These are phyloP conservation scores for Salix udensis DNA, from an alignment of 345 rosid genomes.

Conservation along the genomic window DNA sequence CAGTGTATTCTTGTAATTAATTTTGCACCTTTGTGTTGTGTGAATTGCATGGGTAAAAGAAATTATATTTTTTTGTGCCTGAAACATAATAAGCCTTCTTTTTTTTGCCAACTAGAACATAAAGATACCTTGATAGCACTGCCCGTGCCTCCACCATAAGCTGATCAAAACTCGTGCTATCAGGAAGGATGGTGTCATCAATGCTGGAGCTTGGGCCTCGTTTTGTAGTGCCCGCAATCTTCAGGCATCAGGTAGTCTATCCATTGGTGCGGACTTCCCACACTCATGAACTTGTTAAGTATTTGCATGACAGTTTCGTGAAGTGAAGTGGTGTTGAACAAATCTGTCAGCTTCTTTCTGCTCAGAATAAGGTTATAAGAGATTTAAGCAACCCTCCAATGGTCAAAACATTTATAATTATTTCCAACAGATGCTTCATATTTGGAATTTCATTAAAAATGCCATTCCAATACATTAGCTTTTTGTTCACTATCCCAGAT, in stretches of 20 bases:
- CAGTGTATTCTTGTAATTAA: neutral
- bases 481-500: neutral
- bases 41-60: neutral
- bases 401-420: neutral
- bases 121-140: conserved; percentile 68
- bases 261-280: conserved; percentile 72
- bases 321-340: conserved; percentile 42
- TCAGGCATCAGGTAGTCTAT: conserved; percentile 70
- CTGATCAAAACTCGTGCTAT: conserved; percentile 53
- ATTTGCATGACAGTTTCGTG: conserved; percentile 64
- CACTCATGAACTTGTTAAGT: conserved; percentile 71
- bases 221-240: conserved; percentile 37
- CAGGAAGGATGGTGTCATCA: conserved; percentile 29
- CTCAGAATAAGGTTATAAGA: conserved; percentile 12
- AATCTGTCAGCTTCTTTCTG: conserved; percentile 81
- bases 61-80: neutral
- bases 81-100: neutral
- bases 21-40: neutral
- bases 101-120: neutral
- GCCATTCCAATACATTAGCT: neutral
- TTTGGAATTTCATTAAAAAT: neutral
- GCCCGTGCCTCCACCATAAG: conserved; percentile 75
- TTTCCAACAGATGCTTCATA: neutral
- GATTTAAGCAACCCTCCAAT: conserved; percentile 1
- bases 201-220: conserved; percentile 29